Evolutionary conservation across 1,284 basidiomycete species (phyloP).

Genomic region (Trichosporon sp.): DNA sequence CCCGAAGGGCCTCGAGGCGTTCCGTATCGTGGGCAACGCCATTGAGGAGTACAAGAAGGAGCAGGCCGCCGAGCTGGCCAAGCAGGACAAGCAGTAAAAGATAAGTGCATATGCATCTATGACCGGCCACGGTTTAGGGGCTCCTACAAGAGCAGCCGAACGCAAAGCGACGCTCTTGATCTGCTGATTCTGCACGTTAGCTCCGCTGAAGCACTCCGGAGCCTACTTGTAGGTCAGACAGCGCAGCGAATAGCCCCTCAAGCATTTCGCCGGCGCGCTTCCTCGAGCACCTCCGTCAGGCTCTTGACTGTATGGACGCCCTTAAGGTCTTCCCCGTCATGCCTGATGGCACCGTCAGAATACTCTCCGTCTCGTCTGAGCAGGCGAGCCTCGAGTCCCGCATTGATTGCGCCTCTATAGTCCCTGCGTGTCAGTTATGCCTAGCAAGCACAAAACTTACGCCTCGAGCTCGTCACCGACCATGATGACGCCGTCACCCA

Average conservation of each 20-base stretch:
- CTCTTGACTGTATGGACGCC: constrained; percentile 39
- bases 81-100: constrained; percentile 15
- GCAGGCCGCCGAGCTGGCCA: constrained; percentile 21
- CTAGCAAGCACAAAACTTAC: constrained; percentile 38
- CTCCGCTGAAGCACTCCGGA: too few relatives aligned
- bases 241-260: neutral
- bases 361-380: constrained; percentile 51
- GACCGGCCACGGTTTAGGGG: neutral
- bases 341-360: constrained; percentile 52
- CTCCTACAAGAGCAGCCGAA: too few relatives aligned
- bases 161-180: too few relatives aligned
- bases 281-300: constrained; percentile 44
- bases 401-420: constrained; percentile 44
- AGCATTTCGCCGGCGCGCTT: constrained; percentile 27
- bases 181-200: too few relatives aligned
- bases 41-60: constrained; percentile 25
- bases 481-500: constrained; percentile 51
- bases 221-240: too few relatives aligned
- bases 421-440: constrained; percentile 39
- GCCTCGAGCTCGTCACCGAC: constrained; percentile 57
- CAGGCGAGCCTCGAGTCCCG: constrained; percentile 50
- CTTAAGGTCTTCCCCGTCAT: constrained; percentile 40
- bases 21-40: constrained; percentile 25
- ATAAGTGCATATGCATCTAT: constrained; percentile 9
- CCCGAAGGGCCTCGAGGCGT: constrained; percentile 34